Base-by-base conservation (phyloP, 352 stramenopile species). In the Phytophthora chlamydospora region DNA sequence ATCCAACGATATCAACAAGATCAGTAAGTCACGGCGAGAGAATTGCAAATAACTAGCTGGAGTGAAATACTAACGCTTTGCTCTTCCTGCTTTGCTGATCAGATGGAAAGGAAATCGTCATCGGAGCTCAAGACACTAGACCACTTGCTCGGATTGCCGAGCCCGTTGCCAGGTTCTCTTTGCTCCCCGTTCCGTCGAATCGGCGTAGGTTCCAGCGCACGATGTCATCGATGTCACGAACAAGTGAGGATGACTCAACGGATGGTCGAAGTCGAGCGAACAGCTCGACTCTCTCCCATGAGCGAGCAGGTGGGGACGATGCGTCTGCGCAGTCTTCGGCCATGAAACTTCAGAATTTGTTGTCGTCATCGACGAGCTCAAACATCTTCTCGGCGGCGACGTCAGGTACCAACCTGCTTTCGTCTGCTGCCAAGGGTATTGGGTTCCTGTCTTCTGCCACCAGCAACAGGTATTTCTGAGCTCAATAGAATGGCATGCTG, bases 1-100 rank as follows among this genome's bases (percentile, higher is more conserved):
- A 54, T 85, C 83, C 10, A 91, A 89, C 52, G 80, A 91, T 52
- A 92, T 91, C 58, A 90, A 82, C 76, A 85, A 90, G 66, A 92
- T 93, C 51, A 89, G 84, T 95, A 83, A 58, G 79, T 85, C 2
- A 4, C 1, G 35, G 29, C 7, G 24, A 29, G 24, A 6, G 24
- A 24, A 24, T 24, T 24, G 21, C 21, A 24, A 24, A 24, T 24
- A 29, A 29, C 5, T 29, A 29, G 24, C 24, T 29, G 24, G 2
- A 29, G 24, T 29, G 24, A n/a, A n/a, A n/a, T n/a, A 29, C 24
- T 29, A 29, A 29, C 32, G 40, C 19, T 54, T 33, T 17, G 1
- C 10, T 49, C 51, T 9, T 57, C 14, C 29, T 52, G n/a, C 68
- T 9, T 47, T 6, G 24, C 24, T 29, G 2, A 62, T 16, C 43